phyloP scores from a whole-genome alignment of 2,329 filamentous ascomycete species.

The Xylogone sp. region DNA sequence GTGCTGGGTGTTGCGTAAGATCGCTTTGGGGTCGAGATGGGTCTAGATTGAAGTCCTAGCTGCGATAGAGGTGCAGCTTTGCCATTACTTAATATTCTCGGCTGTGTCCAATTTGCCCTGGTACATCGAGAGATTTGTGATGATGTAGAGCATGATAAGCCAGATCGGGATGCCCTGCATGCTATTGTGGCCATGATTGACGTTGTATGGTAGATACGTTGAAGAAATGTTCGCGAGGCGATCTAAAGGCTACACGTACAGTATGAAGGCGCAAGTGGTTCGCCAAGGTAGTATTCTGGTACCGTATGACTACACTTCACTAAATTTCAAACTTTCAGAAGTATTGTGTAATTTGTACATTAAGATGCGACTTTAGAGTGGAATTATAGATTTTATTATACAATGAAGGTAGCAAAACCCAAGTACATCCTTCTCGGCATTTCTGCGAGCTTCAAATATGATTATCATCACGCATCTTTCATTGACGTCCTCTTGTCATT shows the following conservation, averaged over 20 bases:
- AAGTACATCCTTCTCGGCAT: too few relatives aligned
- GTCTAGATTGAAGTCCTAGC: slow-evolving; percentile 5
- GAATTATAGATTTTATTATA: neutral
- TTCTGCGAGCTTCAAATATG: neutral
- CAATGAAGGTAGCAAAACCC: neutral
- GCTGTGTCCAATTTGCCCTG: slow-evolving; percentile 1
- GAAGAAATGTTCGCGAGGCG: slow-evolving; percentile 10
- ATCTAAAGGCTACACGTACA: neutral
- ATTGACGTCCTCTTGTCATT: slow-evolving; percentile 79
- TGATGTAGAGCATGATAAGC: slow-evolving; percentile 11
- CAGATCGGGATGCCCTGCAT: slow-evolving; percentile 19
- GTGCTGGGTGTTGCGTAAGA: slow-evolving; percentile 3
- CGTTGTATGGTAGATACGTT: slow-evolving; percentile 9
- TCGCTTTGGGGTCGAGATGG: slow-evolving; percentile 18
- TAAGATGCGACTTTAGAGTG: neutral
- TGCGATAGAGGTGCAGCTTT: neutral
- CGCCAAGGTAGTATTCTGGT: neutral
- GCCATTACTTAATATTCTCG: neutral
- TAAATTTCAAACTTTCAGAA: too few relatives aligned
- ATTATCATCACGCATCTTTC: slow-evolving; percentile 64
- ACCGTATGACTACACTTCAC: neutral
- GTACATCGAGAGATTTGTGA: slow-evolving; percentile 4
- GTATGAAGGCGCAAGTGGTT: neutral
- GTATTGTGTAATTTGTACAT: neutral
- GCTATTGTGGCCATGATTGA: slow-evolving; percentile 15